These are phyloP conservation scores for Stachybotrys chartarum DNA, from an alignment of 2,329 filamentous ascomycete species.

Conservation along the genomic window DNA sequence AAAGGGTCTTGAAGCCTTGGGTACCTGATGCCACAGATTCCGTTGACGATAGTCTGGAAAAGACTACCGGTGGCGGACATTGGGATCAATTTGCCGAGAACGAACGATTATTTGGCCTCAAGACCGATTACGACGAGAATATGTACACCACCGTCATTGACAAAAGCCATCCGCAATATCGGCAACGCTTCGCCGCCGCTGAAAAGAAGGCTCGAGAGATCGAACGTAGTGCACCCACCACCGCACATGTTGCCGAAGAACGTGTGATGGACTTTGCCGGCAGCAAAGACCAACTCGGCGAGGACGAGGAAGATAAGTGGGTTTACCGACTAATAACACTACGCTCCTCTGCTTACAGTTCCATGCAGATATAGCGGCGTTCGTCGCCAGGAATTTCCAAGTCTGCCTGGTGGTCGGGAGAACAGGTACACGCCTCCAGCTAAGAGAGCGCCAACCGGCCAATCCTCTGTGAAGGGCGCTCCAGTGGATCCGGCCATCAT, in stretches of 20 bases:
- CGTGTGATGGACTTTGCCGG: slow-evolving; percentile 63
- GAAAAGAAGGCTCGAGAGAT: slow-evolving; percentile 86
- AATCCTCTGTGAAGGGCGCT: slow-evolving; percentile 66
- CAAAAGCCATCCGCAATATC: slow-evolving; percentile 74
- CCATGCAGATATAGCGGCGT: slow-evolving; percentile 78
- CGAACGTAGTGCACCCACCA: slow-evolving; percentile 64
- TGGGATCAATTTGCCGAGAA: slow-evolving; percentile 98
- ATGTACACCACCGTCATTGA: slow-evolving; percentile 92
- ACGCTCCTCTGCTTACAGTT: slow-evolving; percentile 8
- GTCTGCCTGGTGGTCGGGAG: slow-evolving; percentile 43
- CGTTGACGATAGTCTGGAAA: slow-evolving; percentile 66
- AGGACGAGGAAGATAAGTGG: slow-evolving; percentile 90
- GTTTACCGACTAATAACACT: slow-evolving; percentile 15
- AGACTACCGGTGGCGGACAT: slow-evolving; percentile 33
- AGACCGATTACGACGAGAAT: slow-evolving; percentile 87
- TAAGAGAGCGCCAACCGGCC: slow-evolving; percentile 67
- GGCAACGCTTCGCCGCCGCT: slow-evolving; percentile 68
- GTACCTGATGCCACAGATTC: slow-evolving; percentile 57
- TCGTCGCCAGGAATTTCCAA: slow-evolving; percentile 64
- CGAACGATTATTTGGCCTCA: slow-evolving; percentile 78
- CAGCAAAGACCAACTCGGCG: slow-evolving; percentile 56
- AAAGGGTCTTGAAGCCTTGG: slow-evolving; percentile 78
- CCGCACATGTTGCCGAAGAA: slow-evolving; percentile 85
- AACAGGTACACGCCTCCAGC: slow-evolving; percentile 89
- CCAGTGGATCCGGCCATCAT: slow-evolving; percentile 87